These are phyloP conservation scores for Fusarium beomiforme DNA, from an alignment of 2,329 filamentous ascomycete genomes.

Conservation along the genomic window DNA sequence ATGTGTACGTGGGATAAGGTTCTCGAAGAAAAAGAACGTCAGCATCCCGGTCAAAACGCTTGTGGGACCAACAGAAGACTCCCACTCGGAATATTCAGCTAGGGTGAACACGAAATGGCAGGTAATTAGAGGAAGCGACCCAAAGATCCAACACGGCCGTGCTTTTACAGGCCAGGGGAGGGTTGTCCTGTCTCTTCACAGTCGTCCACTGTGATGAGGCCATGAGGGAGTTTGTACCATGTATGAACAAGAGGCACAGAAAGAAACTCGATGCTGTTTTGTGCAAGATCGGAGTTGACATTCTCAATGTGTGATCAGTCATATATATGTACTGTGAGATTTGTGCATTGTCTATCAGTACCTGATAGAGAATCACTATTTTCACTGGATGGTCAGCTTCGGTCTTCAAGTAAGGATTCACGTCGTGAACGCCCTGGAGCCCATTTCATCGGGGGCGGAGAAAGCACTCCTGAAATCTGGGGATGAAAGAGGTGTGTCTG, in stretches of 20 bases:
- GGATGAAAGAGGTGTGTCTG: slow-evolving; percentile 34
- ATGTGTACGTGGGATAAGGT: slow-evolving; percentile 14
- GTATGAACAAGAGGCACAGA: background rate
- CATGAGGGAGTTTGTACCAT: background rate
- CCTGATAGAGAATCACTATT: background rate
- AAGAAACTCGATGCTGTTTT: background rate
- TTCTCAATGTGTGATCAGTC: background rate
- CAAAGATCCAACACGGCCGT: background rate
- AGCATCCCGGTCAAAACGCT: slow-evolving; percentile 7
- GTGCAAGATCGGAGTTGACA: background rate
- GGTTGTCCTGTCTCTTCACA: background rate
- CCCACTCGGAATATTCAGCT: background rate
- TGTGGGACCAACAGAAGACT: slow-evolving; percentile 17
- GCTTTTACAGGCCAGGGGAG: background rate
- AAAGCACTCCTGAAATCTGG: slow-evolving; percentile 44
- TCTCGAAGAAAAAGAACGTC: slow-evolving; percentile 34
- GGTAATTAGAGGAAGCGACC: background rate
- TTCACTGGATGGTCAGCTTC: slow-evolving; percentile 6
- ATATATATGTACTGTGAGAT: slow-evolving; percentile 2
- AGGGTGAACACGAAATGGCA: background rate
- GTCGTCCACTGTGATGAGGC: background rate
- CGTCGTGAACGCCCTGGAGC: slow-evolving; percentile 9
- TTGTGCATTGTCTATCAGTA: background rate
- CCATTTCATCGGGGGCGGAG: slow-evolving; percentile 26
- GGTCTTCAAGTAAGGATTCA: slow-evolving; percentile 13